Conservation (phyloP, 2,329 filamentous ascomycete genomes). For the Pseudocercospora fijiensis region DNA sequence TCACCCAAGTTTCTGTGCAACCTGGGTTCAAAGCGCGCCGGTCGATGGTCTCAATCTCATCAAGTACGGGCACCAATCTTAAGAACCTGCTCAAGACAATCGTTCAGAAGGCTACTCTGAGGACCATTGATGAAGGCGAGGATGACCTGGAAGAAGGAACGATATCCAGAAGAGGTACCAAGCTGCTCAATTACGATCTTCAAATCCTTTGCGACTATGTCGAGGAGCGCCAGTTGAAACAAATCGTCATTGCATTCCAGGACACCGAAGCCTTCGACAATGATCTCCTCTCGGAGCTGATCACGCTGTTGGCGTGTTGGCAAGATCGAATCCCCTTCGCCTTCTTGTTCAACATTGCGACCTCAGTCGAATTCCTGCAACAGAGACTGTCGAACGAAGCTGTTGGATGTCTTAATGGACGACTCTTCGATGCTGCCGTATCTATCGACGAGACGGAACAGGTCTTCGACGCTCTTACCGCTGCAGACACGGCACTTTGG, state of each 20-base stretch:
- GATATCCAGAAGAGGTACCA: constrained; percentile 28
- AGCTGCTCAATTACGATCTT: constrained; percentile 76
- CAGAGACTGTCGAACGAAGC: constrained; percentile 69
- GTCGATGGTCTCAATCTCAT: constrained; percentile 65
- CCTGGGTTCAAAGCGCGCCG: constrained; percentile 45
- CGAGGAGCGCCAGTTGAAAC: constrained; percentile 53
- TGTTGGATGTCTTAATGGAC: constrained; percentile 65
- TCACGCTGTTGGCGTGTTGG: constrained; percentile 69
- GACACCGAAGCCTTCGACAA: constrained; percentile 82
- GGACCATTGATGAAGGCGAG: constrained; percentile 51
- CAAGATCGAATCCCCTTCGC: constrained; percentile 73
- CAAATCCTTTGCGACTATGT: constrained; percentile 66
- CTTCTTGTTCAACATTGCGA: constrained; percentile 75
- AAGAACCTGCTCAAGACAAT: constrained; percentile 72
- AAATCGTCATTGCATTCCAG: constrained; percentile 71
- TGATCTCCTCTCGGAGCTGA: constrained; percentile 67
- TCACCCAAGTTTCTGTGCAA: constrained; percentile 60
- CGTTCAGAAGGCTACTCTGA: constrained; percentile 63
- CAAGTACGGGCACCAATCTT: constrained; percentile 69
- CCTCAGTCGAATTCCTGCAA: constrained; percentile 76
- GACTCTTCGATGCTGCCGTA: constrained; percentile 75
- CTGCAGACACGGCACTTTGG: constrained; percentile 56
- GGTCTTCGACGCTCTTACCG: constrained; percentile 67
- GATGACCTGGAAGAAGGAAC: constrained; percentile 51
- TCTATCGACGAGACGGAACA: constrained; percentile 69